Conservation (phyloP, 352 stramenopile species). For the Phytophthora crassamura region DNA sequence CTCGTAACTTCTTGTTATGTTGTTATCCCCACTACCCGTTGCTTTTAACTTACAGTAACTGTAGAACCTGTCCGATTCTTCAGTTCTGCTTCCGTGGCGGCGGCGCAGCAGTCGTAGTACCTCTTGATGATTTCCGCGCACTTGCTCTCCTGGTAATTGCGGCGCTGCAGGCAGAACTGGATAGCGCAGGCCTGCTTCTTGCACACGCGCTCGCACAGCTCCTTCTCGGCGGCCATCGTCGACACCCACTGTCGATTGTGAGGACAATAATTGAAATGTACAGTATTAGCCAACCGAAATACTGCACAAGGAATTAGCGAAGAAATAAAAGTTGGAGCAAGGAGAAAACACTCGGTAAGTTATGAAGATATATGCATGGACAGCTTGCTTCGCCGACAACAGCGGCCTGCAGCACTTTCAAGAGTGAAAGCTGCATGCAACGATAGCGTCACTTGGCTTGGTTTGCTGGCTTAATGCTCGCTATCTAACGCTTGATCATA, state of each 20-base stretch:
- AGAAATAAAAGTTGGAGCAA: not conserved
- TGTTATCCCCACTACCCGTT: too few species aligned
- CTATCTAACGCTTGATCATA: conserved; percentile 20
- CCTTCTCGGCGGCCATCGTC: conserved; percentile 28
- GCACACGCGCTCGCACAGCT: conserved; percentile 68
- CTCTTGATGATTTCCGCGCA: conserved; percentile 67
- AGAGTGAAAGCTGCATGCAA: conserved; percentile 10
- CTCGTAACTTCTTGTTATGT: too few species aligned
- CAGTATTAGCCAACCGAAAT: conserved; percentile 23
- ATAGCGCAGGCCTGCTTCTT: conserved; percentile 83
- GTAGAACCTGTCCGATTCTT: conserved; percentile 1
- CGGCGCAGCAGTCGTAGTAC: conserved; percentile 78
- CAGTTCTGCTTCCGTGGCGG: conserved; percentile 48
- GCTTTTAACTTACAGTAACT: not conserved
- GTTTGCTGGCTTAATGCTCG: conserved; percentile 2
- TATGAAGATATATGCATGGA: conserved; percentile 40
- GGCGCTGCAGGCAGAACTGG: conserved; percentile 82
- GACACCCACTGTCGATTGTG: conserved; percentile 17
- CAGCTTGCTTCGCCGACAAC: conserved; percentile 20
- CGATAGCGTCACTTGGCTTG: conserved; percentile 4
- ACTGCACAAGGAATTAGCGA: not conserved
- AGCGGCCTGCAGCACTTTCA: not conserved
- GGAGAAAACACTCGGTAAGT: conserved; percentile 32
- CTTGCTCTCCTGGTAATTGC: conserved; percentile 75
- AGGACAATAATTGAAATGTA: conserved; percentile 2